Evolutionary conservation across 306 rosid species (phyloP).

Genomic region (Trichosanthes truncata): DNA sequence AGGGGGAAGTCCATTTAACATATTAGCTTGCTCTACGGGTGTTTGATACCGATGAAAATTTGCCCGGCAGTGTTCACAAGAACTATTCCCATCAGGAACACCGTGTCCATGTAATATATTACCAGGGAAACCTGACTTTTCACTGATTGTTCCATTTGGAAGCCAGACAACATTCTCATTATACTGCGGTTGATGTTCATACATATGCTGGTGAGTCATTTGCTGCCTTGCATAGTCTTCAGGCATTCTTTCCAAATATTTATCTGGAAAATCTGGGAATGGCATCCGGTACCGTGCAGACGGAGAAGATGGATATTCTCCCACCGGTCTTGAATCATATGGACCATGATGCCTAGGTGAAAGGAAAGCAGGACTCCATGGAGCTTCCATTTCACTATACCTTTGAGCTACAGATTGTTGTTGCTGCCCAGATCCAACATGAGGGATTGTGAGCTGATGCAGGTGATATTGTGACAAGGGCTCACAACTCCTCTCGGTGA

Average conservation of each 20-base stretch:
- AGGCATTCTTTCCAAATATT: slow-evolving; percentile 54
- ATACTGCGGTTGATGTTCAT: slow-evolving; percentile 70
- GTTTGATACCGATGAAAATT: slow-evolving; percentile 64
- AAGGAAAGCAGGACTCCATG: slow-evolving; percentile 80
- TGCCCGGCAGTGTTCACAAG: slow-evolving; percentile 64
- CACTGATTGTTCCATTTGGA: slow-evolving; percentile 47
- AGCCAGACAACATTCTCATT: slow-evolving; percentile 63
- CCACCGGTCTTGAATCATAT: slow-evolving; percentile 51
- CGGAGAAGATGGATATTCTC: slow-evolving; percentile 82
- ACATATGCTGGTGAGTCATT: slow-evolving; percentile 44
- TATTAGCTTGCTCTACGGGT: slow-evolving; percentile 45
- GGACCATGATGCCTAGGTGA: slow-evolving; percentile 82
- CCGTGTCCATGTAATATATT: slow-evolving; percentile 45
- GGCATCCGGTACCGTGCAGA: slow-evolving; percentile 54
- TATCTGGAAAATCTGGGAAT: slow-evolving; percentile 50
- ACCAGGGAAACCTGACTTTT: slow-evolving; percentile 64
- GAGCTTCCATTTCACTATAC: slow-evolving; percentile 67
- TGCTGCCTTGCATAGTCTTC: slow-evolving; percentile 71
- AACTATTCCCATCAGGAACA: slow-evolving; percentile 58
- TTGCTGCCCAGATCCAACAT: slow-evolving; percentile 48
- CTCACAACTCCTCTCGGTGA: slow-evolving; percentile 66
- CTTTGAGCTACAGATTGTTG: slow-evolving; percentile 61
- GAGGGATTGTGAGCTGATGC: slow-evolving; percentile 50
- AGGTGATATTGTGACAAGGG: slow-evolving; percentile 43
- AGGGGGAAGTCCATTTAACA: slow-evolving; percentile 48